Evolutionary conservation across 306 rosid genomes (phyloP), one percentile per base, ranked within the genome.

Genomic region (Corylus americana): DNA sequence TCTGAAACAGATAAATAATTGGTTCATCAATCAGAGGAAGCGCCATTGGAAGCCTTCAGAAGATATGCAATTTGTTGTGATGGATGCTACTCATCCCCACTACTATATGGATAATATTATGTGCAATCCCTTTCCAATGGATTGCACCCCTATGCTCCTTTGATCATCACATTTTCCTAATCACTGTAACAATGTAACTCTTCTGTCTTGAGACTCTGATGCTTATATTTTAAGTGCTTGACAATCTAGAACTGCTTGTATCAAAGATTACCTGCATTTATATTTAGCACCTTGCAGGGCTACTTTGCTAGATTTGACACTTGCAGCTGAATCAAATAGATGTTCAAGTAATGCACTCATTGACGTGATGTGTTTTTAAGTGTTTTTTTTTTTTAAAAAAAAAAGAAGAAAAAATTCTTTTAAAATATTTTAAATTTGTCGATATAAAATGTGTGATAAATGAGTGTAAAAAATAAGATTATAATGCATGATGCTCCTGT

Each of bases 21-120:
- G 90, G 90, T 87, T 87, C 70, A 87, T 87, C 22, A 87, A 88
- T 59, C 91, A 83, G 76, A 81, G 89, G 50, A 88, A 88, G 71
- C 84, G 89, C 77, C 91, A 88, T 58, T 88, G 89, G 91, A 88
- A 86, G 78, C 89, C 89, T 20, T 74, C 89, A 0, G 88, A 83
- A 72, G 86, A 84, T 27, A 74, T 81, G 90, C 88, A 84, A 42
- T 84, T 74, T 51, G 84, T 78, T 8, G 74, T 84, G 82, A 69
- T 83, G 86, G 91, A 88, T 42, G 72, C 86, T 1, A 44, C 64
- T 62, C 83, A 64, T 66, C 80, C 85, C 47, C 83, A 83, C 45
- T 70, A 77, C 82, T 80, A 76, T 68, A 73, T 83, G 85, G 89
- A 86, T 76, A 75, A 59, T 55, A 53, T 74, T 16, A 77, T 83